Percentiles rank a stretch among this genome's conserved stretches.
Evolutionary conservation across 169 alveolate species (phyloP).

Genomic region (Plasmodium gonderi): DNA sequence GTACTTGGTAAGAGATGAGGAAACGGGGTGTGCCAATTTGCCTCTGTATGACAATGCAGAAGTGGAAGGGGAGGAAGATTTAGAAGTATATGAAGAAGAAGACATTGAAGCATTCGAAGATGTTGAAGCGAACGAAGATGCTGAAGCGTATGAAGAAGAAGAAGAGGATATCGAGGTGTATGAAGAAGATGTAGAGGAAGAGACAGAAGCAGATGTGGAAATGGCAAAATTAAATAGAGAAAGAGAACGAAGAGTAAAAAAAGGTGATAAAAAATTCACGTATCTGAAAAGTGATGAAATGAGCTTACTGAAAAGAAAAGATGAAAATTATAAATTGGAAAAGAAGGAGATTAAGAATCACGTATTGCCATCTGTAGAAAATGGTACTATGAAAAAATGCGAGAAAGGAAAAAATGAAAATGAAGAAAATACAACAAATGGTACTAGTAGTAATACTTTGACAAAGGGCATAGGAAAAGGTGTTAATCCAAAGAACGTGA

Average conservation of each 20-base stretch:
- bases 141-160: not conserved
- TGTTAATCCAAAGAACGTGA: too few relatives aligned
- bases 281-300: not conserved
- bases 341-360: not conserved
- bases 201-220: not conserved
- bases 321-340: not conserved
- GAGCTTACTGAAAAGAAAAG: not conserved
- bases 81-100: not conserved
- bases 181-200: not conserved
- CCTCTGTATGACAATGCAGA: constrained; percentile 3
- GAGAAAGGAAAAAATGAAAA: not conserved
- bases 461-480: not conserved
- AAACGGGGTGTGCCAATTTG: too few relatives aligned
- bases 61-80: not conserved
- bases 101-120: not conserved
- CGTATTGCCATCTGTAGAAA: not conserved
- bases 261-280: too few relatives aligned
- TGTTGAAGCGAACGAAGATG: not conserved
- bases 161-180: not conserved
- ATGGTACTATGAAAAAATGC: not conserved
- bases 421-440: not conserved
- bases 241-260: not conserved
- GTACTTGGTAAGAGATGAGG: not conserved
- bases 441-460: not conserved
- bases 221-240: not conserved